Percentiles rank a stretch among this genome's conserved stretches.
phyloP scores from a whole-genome alignment of 257 asterid genomes.

The Lycium ferocissimum region DNA sequence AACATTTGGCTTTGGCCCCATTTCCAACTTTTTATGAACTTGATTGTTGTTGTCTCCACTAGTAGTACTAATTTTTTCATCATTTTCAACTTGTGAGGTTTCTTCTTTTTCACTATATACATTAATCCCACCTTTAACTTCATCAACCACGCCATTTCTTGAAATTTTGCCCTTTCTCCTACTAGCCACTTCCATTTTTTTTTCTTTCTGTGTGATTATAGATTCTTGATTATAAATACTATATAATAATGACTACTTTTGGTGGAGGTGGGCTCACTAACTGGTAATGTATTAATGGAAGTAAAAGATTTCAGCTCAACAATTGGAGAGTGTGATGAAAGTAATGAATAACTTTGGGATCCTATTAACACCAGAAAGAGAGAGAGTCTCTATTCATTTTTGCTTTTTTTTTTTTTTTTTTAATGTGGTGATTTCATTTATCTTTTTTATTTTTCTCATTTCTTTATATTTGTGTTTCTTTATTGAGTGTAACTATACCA shows the following conservation, averaged over 20 bases:
- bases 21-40: constrained; percentile 38
- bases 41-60: background rate
- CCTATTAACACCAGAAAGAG: constrained; percentile 29
- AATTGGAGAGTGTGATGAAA: constrained; percentile 45
- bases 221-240: constrained; percentile 32
- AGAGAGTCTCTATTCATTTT: background rate
- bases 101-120: constrained; percentile 49
- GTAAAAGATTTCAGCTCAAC: constrained; percentile 58
- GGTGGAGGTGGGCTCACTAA: constrained; percentile 33
- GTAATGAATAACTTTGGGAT: constrained; percentile 51
- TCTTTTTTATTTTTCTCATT: background rate
- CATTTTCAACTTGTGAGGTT: constrained; percentile 20
- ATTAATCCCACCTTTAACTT: constrained; percentile 74
- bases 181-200: constrained; percentile 49
- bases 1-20: constrained; percentile 47
- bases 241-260: background rate
- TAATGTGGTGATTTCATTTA: background rate
- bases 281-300: constrained; percentile 36
- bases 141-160: constrained; percentile 56
- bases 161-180: constrained; percentile 57
- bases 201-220: constrained; percentile 28
- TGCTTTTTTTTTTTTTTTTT: background rate
- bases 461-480: background rate
- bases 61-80: constrained; percentile 33
- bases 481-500: no score